These are phyloP conservation scores for Arthrobotrys sinensis DNA, from an alignment of 2,329 filamentous ascomycete genomes.

Conservation along the genomic window DNA sequence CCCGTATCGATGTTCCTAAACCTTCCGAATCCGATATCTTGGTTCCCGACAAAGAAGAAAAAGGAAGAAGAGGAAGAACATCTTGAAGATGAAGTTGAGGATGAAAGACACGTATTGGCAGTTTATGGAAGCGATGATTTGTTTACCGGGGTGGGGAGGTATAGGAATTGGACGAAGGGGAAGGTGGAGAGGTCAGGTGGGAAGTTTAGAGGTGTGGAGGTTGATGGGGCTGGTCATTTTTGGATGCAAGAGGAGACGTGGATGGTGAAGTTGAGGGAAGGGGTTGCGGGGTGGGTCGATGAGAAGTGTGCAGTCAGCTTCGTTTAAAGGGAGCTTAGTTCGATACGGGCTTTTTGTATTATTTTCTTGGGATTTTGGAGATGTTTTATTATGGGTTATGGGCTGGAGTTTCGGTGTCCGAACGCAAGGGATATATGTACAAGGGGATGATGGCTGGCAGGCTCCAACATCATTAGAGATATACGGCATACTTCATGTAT, in stretches of 20 bases:
- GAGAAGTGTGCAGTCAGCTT: not conserved
- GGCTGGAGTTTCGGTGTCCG: no score
- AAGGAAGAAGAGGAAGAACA: slow-evolving; percentile 60
- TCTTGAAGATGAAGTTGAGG: slow-evolving; percentile 9
- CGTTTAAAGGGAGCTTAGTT: no score
- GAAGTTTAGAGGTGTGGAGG: slow-evolving; percentile 68
- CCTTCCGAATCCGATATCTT: slow-evolving; percentile 45
- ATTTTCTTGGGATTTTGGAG: not conserved
- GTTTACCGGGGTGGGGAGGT: slow-evolving; percentile 78
- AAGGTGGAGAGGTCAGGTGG: slow-evolving; percentile 63
- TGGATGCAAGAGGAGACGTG: slow-evolving; percentile 73
- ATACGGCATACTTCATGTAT: not conserved
- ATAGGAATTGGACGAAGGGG: slow-evolving; percentile 77
- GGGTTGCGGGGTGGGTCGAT: slow-evolving; percentile 65
- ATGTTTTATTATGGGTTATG: no score
- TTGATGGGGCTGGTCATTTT: slow-evolving; percentile 73
- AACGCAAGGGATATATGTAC: not conserved
- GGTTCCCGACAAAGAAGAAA: slow-evolving; percentile 31
- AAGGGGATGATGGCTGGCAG: not conserved
- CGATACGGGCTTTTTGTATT: no score
- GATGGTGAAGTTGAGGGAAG: slow-evolving; percentile 66
- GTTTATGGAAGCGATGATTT: slow-evolving; percentile 82
- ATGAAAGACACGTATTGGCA: slow-evolving; percentile 72
- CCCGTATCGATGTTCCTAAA: slow-evolving; percentile 69
- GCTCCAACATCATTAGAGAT: not conserved